Conservation (phyloP, 441 rosid species). For the Aquilaria agallochum region DNA sequence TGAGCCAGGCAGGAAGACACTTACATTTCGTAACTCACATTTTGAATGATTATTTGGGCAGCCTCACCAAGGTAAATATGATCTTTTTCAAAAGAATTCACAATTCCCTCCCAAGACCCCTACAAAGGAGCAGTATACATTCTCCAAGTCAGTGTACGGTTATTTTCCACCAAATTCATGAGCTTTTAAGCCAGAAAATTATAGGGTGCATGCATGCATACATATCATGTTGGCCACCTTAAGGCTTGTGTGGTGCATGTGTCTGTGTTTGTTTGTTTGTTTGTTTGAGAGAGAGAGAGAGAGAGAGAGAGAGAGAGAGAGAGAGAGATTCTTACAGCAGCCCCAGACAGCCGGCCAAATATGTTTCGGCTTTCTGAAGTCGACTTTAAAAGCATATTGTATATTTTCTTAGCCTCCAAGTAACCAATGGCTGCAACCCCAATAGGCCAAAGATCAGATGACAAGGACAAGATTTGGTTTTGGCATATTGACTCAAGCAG, state of each 20-base stretch:
- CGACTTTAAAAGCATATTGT: slow-evolving; percentile 68
- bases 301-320: slow-evolving; percentile 8
- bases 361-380: slow-evolving; percentile 88
- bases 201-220: too few species aligned
- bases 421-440: slow-evolving; percentile 62
- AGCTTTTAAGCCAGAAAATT: too few species aligned
- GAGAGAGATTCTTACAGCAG: slow-evolving; percentile 63
- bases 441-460: slow-evolving; percentile 17
- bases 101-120: slow-evolving; percentile 95
- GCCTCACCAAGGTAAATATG: slow-evolving; percentile 92
- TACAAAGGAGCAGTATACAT: slow-evolving; percentile 17
- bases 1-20: slow-evolving; percentile 19
- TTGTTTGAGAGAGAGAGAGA: neutral
- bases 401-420: slow-evolving; percentile 78
- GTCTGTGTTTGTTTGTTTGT: neutral
- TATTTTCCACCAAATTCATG: too few species aligned
- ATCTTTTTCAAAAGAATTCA: slow-evolving; percentile 82
- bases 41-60: slow-evolving; percentile 86
- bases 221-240: too few species aligned
- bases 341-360: slow-evolving; percentile 91
- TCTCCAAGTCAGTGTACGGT: neutral
- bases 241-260: neutral
- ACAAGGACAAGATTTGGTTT: neutral
- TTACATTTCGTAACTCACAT: slow-evolving; percentile 94
- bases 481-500: neutral